Base-by-base conservation (phyloP, 1,284 basidiomycete genomes). In the Schizophyllum commune region DNA sequence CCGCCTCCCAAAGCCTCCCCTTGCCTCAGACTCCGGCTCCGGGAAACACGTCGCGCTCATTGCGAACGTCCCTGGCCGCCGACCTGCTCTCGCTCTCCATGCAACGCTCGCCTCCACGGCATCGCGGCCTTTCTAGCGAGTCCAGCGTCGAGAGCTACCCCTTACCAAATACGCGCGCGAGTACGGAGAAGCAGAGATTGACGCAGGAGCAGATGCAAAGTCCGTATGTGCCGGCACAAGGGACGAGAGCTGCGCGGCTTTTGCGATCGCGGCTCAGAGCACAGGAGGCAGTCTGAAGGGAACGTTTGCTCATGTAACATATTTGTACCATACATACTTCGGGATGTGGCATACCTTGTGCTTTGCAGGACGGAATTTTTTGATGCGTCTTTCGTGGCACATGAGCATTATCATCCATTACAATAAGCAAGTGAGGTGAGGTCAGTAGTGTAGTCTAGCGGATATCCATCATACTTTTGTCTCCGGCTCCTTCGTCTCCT, bases 401-500 rank as follows among this genome's bases (percentile, higher is more conserved):
- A 47, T 47, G 13, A 17, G 39, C 39, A 47, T 47, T 47, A 47
- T 47, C 39, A 47, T 47, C 39, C 39, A 47, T 47, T 47, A 47
- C 9, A 13, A 47, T 47, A 47, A 17, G 39, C 17, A 27, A 47
- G 39, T 47, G 39, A 47, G 39, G 39, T 17, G 39, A 4, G 39
- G 8, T 47, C 39, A 47, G 39, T 47, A 47, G 39, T 47, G 17
- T 47, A 47, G 39, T 47, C 39, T 47, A 47, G 39, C 39, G 17
- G 39, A 13, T 17, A 4, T 47, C 3, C 39, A 47, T 47, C 39
- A 47, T 47, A 47, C 39, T 47, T 47, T 47, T 47, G 39, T 11
- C 39, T 47, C 39, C 27, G 51, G 34, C 47, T n/a, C 60, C 21
- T 54, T 5, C 47, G 17, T 34, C 9, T 64, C 65, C 17, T 62